phyloP scores from a whole-genome alignment of 371 early-diverging fungal genomes.

The Rhizopus microsporus region DNA sequence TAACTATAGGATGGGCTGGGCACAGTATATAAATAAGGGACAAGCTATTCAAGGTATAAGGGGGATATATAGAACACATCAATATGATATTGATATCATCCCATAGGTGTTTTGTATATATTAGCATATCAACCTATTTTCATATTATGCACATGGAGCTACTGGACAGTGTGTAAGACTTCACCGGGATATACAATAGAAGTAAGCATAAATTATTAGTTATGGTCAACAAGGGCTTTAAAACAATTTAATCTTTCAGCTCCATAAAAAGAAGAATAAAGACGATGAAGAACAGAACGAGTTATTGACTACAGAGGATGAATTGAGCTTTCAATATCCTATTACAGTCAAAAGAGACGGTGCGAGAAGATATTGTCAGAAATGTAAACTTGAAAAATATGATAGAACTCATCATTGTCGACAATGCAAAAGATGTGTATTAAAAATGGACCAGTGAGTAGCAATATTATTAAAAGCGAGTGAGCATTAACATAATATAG shows the following conservation, averaged over 20 bases:
- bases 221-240: background rate
- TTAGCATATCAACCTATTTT: slow-evolving; percentile 40
- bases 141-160: slow-evolving; percentile 46
- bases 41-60: slow-evolving; percentile 36
- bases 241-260: background rate
- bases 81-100: background rate
- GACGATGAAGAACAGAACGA: slow-evolving; percentile 21
- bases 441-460: slow-evolving; percentile 74
- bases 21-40: slow-evolving; percentile 28
- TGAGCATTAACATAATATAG: slow-evolving; percentile 17
- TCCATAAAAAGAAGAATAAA: slow-evolving; percentile 11
- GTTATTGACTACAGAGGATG: slow-evolving; percentile 16
- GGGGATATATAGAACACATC: background rate
- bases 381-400: slow-evolving; percentile 64
- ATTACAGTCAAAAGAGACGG: slow-evolving; percentile 63
- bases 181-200: slow-evolving; percentile 44
- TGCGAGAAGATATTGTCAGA: slow-evolving; percentile 56
- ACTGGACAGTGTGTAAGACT: slow-evolving; percentile 36
- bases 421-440: slow-evolving; percentile 59
- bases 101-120: slow-evolving; percentile 33
- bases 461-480: background rate
- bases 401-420: slow-evolving; percentile 72
- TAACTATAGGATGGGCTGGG: slow-evolving; percentile 29
- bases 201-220: slow-evolving; percentile 13
- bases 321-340: slow-evolving; percentile 12